Evolutionary conservation across 805 yeast genomes (phyloP), one percentile per base, ranked within the genome.

Genomic region (Metschnikowia amazonensis): DNA sequence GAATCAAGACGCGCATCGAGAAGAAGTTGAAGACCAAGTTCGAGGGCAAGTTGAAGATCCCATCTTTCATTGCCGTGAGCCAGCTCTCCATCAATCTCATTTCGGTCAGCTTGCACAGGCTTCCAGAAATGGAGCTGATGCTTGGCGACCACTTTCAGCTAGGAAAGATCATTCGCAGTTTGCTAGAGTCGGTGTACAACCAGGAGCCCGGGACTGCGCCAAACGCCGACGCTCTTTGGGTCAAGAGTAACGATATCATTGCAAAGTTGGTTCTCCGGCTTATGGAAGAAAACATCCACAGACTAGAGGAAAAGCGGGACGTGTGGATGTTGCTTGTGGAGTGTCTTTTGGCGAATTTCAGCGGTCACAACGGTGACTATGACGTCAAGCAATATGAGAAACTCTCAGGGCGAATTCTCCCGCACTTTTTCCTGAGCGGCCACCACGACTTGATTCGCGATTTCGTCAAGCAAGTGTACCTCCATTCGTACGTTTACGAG

Each of bases 31-130:
- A 21, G 64, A 65, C 62, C 65, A 66, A 56, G 55, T 58, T 60
- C 36, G 68, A 46, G 43, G 65, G 48, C 40, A 70, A 46, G 50
- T 60, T 54, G 53, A 74, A 77, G 42, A 74, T 84, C 25, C 87
- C 90, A 2, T 74, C 85, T 0, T 86, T 85, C 55, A 72, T 79
- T 25, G 81, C 86, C 0, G 65, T 81, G 1, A 76, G 89, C 52
- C 74, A 72, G 43, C 55, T 58, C 14, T 70, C 84, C 0, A 64
- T 79, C 38, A 60, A 62, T 5, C 48, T 75, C 13, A 54, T 84
- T n/a, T 49, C 56, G 2, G 48, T 50, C 1, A 71, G 72, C 32
- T 43, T 84, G n/a, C 50, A 54, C 1, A 40, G 48, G 18, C 43
- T 61, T 1, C 47, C 39, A 0, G 70, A 71, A 36, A 60, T 72